phyloP scores from a whole-genome alignment of 345 rosid genomes.

The Trapa incisa region DNA sequence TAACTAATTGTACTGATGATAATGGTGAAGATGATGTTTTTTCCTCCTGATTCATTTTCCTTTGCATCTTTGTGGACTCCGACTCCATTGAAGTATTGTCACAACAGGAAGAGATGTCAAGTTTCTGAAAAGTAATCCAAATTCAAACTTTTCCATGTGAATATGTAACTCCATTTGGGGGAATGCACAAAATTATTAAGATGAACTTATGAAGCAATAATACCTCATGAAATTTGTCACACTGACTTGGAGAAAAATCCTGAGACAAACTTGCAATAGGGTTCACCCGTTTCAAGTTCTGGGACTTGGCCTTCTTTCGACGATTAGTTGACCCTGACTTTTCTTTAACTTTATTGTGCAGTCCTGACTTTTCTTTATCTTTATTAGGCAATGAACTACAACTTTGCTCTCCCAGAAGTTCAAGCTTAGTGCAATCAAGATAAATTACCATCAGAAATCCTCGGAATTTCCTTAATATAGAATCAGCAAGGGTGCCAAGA shows the following conservation, averaged over 20 bases:
- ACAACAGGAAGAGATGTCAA: constrained; percentile 8
- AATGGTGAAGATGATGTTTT: constrained; percentile 5
- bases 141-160: background rate
- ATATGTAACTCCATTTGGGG: background rate
- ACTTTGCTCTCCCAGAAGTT: constrained; percentile 60
- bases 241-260: constrained; percentile 15
- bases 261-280: constrained; percentile 16
- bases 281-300: constrained; percentile 33
- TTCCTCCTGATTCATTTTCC: constrained; percentile 24
- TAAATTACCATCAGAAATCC: constrained; percentile 58
- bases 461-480: constrained; percentile 58
- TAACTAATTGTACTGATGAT: constrained; percentile 28
- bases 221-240: constrained; percentile 42
- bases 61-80: constrained; percentile 31
- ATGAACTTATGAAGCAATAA: background rate
- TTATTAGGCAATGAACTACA: constrained; percentile 31
- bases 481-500: constrained; percentile 50
- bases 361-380: constrained; percentile 36
- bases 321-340: constrained; percentile 29
- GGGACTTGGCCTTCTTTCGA: constrained; percentile 47
- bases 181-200: background rate
- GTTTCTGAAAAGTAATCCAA: constrained; percentile 24
- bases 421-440: constrained; percentile 62
- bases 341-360: constrained; percentile 43
- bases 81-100: constrained; percentile 26